phyloP scores from a whole-genome alignment of 257 asterid genomes.

The Fraxinus quadrangulata region DNA sequence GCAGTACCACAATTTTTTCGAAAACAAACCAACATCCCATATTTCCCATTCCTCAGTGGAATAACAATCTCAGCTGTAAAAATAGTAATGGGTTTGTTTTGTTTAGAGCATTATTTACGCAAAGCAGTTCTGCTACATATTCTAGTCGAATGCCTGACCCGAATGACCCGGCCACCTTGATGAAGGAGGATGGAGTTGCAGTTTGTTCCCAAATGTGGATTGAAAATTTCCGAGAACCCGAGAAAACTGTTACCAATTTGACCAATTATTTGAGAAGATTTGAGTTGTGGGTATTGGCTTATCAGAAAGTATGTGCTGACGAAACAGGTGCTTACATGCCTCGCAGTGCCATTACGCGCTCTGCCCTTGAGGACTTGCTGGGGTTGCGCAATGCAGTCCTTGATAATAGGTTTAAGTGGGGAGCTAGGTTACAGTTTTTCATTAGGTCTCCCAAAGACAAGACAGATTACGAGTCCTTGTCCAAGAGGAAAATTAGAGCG shows the following conservation, averaged over 20 bases:
- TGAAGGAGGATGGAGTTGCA: slow-evolving; percentile 90
- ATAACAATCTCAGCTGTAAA: slow-evolving; percentile 20
- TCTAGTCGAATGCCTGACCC: slow-evolving; percentile 67
- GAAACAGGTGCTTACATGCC: slow-evolving; percentile 85
- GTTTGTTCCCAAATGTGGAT: slow-evolving; percentile 87
- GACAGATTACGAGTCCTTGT: slow-evolving; percentile 79
- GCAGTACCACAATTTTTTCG: slow-evolving; percentile 33
- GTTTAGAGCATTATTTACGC: slow-evolving; percentile 40
- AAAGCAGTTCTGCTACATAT: slow-evolving; percentile 51
- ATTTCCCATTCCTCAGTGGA: slow-evolving; percentile 36
- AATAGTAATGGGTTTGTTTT: slow-evolving; percentile 36
- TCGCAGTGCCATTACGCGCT: slow-evolving; percentile 66
- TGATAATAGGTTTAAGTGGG: slow-evolving; percentile 87
- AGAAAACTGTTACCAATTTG: slow-evolving; percentile 61
- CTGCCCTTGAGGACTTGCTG: slow-evolving; percentile 82
- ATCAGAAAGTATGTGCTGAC: slow-evolving; percentile 91
- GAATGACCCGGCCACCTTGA: slow-evolving; percentile 81
- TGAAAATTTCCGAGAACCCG: slow-evolving; percentile 71
- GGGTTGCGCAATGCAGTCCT: slow-evolving; percentile 82
- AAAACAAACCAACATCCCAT: slow-evolving; percentile 22
- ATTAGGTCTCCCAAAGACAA: slow-evolving; percentile 88
- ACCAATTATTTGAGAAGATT: slow-evolving; percentile 76
- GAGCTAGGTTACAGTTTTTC: slow-evolving; percentile 86
- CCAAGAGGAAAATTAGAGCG: slow-evolving; percentile 84
- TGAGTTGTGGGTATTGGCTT: slow-evolving; percentile 95